These are phyloP conservation scores for Auricularia cornea DNA, from an alignment of 768 basidiomycete species.

Conservation along the genomic window DNA sequence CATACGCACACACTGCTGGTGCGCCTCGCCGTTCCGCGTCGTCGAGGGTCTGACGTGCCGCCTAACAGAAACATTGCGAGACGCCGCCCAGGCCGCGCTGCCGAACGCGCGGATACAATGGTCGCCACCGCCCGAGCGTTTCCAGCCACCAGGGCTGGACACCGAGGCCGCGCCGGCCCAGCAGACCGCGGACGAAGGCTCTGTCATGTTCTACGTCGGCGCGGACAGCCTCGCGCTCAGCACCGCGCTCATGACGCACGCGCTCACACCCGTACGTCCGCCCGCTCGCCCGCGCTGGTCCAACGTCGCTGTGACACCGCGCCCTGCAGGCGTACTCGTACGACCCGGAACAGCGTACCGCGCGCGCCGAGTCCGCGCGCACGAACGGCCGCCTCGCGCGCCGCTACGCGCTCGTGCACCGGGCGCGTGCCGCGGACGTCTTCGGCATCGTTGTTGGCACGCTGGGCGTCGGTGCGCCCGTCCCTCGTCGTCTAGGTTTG, in stretches of 20 bases:
- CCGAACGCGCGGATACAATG: conserved; percentile 3
- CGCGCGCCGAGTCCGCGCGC: conserved; percentile 50
- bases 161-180: not conserved
- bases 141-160: not conserved
- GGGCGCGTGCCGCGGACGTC: conserved; percentile 85
- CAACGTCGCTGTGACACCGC: not conserved
- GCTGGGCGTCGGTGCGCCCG: conserved; percentile 66
- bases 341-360: conserved; percentile 44
- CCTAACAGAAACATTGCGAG: conserved; percentile 1
- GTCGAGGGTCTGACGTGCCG: not conserved
- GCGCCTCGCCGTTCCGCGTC: conserved; percentile 3
- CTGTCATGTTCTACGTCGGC: conserved; percentile 55
- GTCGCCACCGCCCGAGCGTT: not conserved
- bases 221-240: conserved; percentile 71
- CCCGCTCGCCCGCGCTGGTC: not conserved
- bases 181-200: not conserved
- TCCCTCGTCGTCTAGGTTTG: not conserved
- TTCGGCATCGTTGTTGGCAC: conserved; percentile 95
- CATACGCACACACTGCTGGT: conserved; percentile 64
- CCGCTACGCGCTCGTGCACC: conserved; percentile 78
- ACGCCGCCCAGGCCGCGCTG: conserved; percentile 10
- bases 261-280: conserved; percentile 52
- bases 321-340: conserved; percentile 62
- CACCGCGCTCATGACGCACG: conserved; percentile 80
- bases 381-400: conserved; percentile 85